phyloP scores from a whole-genome alignment of 176 grass and related monocot species.

The Oryza australiensis region DNA sequence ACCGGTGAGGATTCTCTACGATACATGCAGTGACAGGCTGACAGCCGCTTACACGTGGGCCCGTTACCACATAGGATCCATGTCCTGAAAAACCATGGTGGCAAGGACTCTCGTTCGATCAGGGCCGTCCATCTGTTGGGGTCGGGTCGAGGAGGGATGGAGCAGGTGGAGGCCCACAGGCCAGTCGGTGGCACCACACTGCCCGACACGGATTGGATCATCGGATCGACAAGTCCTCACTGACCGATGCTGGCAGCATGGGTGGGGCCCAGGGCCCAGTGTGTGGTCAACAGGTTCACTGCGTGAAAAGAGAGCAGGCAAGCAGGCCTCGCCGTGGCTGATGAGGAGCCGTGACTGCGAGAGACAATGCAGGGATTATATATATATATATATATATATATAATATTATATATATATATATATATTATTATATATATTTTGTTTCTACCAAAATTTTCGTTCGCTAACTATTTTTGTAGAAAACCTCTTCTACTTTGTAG shows the following conservation, averaged over 20 bases:
- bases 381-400: no score
- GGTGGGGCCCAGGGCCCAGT: background rate
- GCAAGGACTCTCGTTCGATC: background rate
- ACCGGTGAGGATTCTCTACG: no score
- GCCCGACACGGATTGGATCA: constrained; percentile 43
- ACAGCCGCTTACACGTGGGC: no score
- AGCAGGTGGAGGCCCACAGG: background rate
- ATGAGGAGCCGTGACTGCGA: background rate
- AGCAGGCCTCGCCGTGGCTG: background rate
- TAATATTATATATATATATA: no score
- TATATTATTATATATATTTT: no score
- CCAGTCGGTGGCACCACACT: constrained; percentile 28
- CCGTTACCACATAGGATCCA: no score
- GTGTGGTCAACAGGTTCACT: constrained; percentile 48
- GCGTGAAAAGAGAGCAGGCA: constrained; percentile 8
- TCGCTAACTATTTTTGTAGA: no score
- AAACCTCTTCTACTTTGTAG: no score
- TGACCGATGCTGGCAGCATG: constrained; percentile 30
- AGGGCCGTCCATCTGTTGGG: constrained; percentile 15
- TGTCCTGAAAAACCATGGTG: no score
- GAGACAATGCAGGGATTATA: constrained; percentile 24
- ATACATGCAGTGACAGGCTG: no score
- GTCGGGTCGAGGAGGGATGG: background rate
- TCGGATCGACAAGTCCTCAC: constrained; percentile 46
- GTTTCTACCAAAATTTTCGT: no score